Evolutionary conservation across 2,329 filamentous ascomycete species (phyloP), one percentile per base, ranked within the genome.

Genomic region (Neofusicoccum cordaticola): DNA sequence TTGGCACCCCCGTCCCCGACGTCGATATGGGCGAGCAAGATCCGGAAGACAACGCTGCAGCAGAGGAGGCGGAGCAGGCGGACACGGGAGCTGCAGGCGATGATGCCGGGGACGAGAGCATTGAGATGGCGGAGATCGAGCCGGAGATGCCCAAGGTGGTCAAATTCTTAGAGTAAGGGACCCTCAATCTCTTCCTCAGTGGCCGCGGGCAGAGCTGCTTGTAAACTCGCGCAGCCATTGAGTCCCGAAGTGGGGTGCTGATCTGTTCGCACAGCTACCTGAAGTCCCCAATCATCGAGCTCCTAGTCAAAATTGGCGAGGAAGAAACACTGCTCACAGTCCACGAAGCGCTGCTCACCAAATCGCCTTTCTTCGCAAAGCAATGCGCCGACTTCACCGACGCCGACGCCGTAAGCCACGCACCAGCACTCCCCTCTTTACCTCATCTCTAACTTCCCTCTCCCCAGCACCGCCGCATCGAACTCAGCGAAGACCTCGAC

Each of bases 361-460:
- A 88, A 74, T 94, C 91, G 48, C 91, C 92, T 0, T 93, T 85
- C 76, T 92, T 97, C 73, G 81, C 82, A 11, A 84, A 87, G 22
- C 81, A 85, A 6, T 87, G 88, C 72, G 81, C 83, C 11, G 77
- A 84, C 57, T 90, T 93, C 72, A 81, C 81, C 52, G 82, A 86
- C 37, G 85, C 87, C 61, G 83, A 83, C 53, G 84, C 83, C 35
- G 19, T 31, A 17, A 41, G 27, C 34, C 31, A 22, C 17, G 13
- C 47, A 31, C 31, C 39, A 57, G 52, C 22, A 41, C 53, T 37
- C 47, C 78, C 19, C 11, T 44, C 9, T 39, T 6, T 12, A 37
- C 45, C 22, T 48, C 11, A 31, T 34, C 58, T 50, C 27, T 15
- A 47, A 51, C 78, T 17, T 3, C 41, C 22, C 45, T 39, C 34